Evolutionary conservation across 1,284 basidiomycete species (phyloP), one percentile per base, ranked within the genome.

Genomic region (Trametes polyzona): DNA sequence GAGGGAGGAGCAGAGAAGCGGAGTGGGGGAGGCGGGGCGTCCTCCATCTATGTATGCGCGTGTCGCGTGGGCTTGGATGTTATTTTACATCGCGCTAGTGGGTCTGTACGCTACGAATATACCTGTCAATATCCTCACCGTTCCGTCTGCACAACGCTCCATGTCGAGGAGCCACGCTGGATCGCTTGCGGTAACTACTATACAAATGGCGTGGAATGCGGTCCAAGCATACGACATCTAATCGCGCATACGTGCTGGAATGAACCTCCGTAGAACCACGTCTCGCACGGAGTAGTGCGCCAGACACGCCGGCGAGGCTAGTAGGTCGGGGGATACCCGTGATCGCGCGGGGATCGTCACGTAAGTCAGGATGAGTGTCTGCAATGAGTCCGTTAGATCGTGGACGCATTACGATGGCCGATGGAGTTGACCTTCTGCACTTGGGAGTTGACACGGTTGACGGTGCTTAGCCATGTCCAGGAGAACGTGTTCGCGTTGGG

Each of bases 401-500:
- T 2, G 14, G 19, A 19, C 7, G 35, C 16, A 27, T 17, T 12
- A n/a, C n/a, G 2, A 4, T 14, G 6, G 23, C 12, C 27, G 17
- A 24, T 3, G 54, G 44, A 62, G 46, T 73, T 41, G 42, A 88
- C 95, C 84, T 99, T 99, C 76, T 95, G 94, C 2, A 99, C 97
- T 71, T 98, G 95, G 0, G 92, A 90, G 72, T 98, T 98, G 17
- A 99, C 96, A 23, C 97, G 88, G 70, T 98, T 99, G 58, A 98
- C 84, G 1, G 97, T 99, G 72, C 93, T 95, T 35, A 99, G 84
- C 95, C 96, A 98, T 11, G 92, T 86, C 97, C 97, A 99, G 29
- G 86, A 80, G 68, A 91, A 89, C 1, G 90, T 86, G n/a, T 86
- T 79, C 2, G 83, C 75, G 52, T 87, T 90, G 67, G 80, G 83